phyloP scores from a whole-genome alignment of 768 basidiomycete species.

The Amyloporia xantha region DNA sequence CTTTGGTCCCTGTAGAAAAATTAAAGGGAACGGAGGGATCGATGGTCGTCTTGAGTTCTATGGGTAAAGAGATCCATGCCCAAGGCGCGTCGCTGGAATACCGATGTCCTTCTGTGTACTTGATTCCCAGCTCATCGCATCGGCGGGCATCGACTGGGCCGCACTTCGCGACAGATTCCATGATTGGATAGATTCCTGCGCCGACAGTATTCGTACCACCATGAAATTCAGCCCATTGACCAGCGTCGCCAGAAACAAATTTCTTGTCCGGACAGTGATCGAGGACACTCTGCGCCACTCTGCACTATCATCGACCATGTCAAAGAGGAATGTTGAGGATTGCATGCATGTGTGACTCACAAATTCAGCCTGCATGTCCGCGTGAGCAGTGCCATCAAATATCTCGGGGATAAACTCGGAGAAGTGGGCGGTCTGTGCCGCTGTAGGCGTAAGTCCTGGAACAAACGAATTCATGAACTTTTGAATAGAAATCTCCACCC shows the following conservation, averaged over 20 bases:
- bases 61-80: neutral
- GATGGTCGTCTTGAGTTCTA: neutral
- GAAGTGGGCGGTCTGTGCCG: too few species aligned
- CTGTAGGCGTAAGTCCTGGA: too few species aligned
- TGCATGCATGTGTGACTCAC: too few species aligned
- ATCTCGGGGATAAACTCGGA: too few species aligned
- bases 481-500: neutral
- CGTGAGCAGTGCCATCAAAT: too few species aligned
- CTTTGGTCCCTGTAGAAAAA: neutral
- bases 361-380: too few species aligned
- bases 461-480: neutral
- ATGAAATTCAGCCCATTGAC: neutral
- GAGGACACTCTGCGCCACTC: neutral
- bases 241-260: neutral
- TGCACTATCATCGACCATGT: too few species aligned
- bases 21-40: neutral
- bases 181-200: neutral
- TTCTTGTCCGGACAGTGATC: neutral
- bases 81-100: neutral
- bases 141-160: too few species aligned
- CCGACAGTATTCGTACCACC: neutral
- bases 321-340: too few species aligned
- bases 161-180: too few species aligned
- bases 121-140: neutral
- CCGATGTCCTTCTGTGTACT: neutral